phyloP scores from a whole-genome alignment of 345 rosid genomes.

The Populus euphratica region DNA sequence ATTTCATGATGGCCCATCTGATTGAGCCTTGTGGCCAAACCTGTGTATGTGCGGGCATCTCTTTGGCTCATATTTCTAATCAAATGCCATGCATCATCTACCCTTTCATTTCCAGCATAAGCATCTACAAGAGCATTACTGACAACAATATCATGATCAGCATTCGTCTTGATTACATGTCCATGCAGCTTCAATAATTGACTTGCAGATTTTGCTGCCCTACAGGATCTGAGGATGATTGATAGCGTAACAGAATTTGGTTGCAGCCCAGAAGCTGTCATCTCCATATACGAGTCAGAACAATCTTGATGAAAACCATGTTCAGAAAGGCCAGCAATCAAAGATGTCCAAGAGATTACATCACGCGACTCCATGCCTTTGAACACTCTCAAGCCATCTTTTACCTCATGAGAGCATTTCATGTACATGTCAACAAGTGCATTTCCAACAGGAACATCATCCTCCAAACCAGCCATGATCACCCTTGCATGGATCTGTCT shows the following conservation, averaged over 20 bases:
- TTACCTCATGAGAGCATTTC: conserved; percentile 45
- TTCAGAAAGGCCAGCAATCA: conserved; percentile 55
- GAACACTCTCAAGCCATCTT: conserved; percentile 45
- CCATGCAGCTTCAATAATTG: conserved; percentile 48
- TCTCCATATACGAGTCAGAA: conserved; percentile 34
- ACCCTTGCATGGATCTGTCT: conserved; percentile 56
- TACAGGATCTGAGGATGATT: conserved; percentile 45
- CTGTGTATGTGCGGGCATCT: conserved; percentile 57
- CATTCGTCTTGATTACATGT: conserved; percentile 38
- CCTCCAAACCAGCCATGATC: conserved; percentile 43
- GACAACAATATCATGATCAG: conserved; percentile 27
- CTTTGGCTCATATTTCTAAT: conserved; percentile 40
- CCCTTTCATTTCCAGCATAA: conserved; percentile 44
- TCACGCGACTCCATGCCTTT: conserved; percentile 42
- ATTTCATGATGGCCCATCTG: conserved; percentile 42
- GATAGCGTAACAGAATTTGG: conserved; percentile 59
- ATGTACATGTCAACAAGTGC: conserved; percentile 64
- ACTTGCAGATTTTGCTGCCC: conserved; percentile 18
- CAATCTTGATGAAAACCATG: conserved; percentile 42
- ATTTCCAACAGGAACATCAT: conserved; percentile 51
- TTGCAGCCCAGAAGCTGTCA: conserved; percentile 47
- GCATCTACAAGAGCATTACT: conserved; percentile 64
- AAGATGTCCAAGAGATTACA: conserved; percentile 69
- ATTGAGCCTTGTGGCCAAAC: conserved; percentile 62
- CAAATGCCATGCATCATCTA: conserved; percentile 47